Base-by-base conservation (phyloP, 176 grass and related monocot species). In the Calamus simplicifolius region DNA sequence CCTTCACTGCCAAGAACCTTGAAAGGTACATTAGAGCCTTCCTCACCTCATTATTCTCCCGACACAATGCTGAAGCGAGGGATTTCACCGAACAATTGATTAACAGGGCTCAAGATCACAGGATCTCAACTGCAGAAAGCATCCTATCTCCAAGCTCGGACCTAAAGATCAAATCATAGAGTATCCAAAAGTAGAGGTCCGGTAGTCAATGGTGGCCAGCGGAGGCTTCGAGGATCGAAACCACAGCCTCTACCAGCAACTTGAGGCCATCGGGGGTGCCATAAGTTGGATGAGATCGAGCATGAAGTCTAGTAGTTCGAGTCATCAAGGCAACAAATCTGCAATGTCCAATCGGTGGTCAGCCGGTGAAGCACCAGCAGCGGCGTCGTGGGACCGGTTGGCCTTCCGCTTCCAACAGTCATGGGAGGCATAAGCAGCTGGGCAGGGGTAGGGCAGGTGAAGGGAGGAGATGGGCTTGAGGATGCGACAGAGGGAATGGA, bases 11-110 rank as follows among this genome's bases (percentile, higher is more conserved):
- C 81, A 96, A 70, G 62, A 82, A 82, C 73, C 83, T 80, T 0
- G 92, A 86, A 29, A 96, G 62, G 79, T 77, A 85, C 1, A 16
- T 68, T 29, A 96, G 66, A 6, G 81, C 43, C 50, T 85, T 90
- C 73, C 60, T 85, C 50, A 88, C 75, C 28, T 15, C 69, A 19
- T 88, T 80, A 48, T 87, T 77, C 48, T 89, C 71, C 19, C 16
- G 66, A 5, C 75, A 75, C 70, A 96, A 50, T 14, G 71, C 50
- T 29, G 80, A 57, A 1, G 50, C 25, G 13, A 72, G 43, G 0
- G 78, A 82, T 69, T 78, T 91, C 3, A 72, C 21, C 3, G 53
- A 49, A 2, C 63, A 72, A 31, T 90, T 75, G 19, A 72, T 75
- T 29, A 88, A 50, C 0, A 75, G 75, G 0, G 69, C 53, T 29